A percentile compares a stretch with the other conserved stretches of the same genome.
Evolutionary conservation across 1,284 basidiomycete genomes (phyloP).

Genomic region (Spongispora temasekensis): DNA sequence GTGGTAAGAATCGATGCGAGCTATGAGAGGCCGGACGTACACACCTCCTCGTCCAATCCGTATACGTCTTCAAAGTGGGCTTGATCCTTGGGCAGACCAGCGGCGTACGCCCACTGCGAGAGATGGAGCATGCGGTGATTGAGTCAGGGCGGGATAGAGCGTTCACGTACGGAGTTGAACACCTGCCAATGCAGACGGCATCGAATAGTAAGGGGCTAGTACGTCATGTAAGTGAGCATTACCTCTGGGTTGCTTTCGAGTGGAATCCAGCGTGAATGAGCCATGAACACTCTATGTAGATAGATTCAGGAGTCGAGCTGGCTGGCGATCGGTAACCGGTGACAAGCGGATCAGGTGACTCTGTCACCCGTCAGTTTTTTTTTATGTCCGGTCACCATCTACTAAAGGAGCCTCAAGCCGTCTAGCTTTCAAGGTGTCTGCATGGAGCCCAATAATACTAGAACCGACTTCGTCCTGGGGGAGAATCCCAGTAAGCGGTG

Average conservation of each 20-base stretch:
- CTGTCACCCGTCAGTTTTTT: too few relatives aligned
- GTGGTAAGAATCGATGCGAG: too few relatives aligned
- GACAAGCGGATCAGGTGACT: too few relatives aligned
- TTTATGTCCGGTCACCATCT: too few relatives aligned
- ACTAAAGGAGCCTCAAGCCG: too few relatives aligned
- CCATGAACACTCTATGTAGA: conserved; percentile 16
- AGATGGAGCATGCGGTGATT: not conserved
- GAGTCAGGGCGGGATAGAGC: not conserved
- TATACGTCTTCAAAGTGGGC: conserved; percentile 80
- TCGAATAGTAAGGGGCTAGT: conserved; percentile 6
- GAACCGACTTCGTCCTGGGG: too few relatives aligned
- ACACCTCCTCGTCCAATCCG: conserved; percentile 75
- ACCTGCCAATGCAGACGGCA: conserved; percentile 42
- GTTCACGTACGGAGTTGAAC: conserved; percentile 47
- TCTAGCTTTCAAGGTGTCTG: too few relatives aligned
- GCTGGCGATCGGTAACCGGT: too few relatives aligned
- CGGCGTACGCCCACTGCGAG: conserved; percentile 72
- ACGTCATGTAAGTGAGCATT: conserved; percentile 13
- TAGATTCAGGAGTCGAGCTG: too few relatives aligned
- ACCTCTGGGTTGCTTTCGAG: conserved; percentile 79
- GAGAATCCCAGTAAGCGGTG: too few relatives aligned
- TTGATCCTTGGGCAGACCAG: conserved; percentile 63
- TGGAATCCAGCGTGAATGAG: conserved; percentile 60
- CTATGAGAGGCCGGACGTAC: conserved; percentile 38
- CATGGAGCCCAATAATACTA: too few relatives aligned